Conservation (phyloP, 140 eudicot genomes). For the Anethum foeniculum region DNA sequence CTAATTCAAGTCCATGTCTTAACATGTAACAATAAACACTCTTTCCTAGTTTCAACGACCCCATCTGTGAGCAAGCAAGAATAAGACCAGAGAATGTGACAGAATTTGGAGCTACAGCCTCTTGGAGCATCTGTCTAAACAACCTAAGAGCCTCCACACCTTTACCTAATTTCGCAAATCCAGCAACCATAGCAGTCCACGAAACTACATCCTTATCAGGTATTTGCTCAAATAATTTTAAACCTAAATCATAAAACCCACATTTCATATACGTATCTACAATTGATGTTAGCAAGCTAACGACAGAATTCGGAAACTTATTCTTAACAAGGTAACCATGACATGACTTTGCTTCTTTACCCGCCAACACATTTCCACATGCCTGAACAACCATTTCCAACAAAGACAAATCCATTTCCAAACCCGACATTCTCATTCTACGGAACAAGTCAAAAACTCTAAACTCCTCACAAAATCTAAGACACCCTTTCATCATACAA, state of each 20-base stretch:
- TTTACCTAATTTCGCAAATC: conserved; percentile 15
- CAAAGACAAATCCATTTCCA: conserved; percentile 7
- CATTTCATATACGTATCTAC: conserved; percentile 19
- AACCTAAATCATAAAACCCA: conserved; percentile 11
- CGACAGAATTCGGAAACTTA: conserved; percentile 6
- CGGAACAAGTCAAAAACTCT: conserved; percentile 15
- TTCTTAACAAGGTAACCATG: conserved; percentile 14
- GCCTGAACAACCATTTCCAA: conserved; percentile 14
- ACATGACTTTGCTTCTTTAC: conserved; percentile 20
- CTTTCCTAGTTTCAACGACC: conserved; percentile 16
- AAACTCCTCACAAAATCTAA: conserved; percentile 3
- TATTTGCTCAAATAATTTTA: conserved; percentile 14
- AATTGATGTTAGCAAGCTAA: conserved; percentile 17
- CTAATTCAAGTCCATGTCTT: conserved; percentile 20
- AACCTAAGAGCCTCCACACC: conserved; percentile 19
- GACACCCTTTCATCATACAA: conserved; percentile 17
- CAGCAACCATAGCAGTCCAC: conserved; percentile 22
- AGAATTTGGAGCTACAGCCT: conserved; percentile 8
- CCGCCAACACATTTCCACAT: conserved; percentile 18
- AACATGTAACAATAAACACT: conserved; percentile 16
- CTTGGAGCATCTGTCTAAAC: conserved; percentile 16
- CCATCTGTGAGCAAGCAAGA: conserved; percentile 18
- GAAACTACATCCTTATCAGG: conserved; percentile 18
- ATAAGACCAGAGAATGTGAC: conserved; percentile 17
- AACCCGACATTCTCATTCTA: conserved; percentile 8